Evolutionary conservation across 2,329 filamentous ascomycete genomes (phyloP), one percentile per base, ranked within the genome.

Genomic region (Coniochaeta sp.): DNA sequence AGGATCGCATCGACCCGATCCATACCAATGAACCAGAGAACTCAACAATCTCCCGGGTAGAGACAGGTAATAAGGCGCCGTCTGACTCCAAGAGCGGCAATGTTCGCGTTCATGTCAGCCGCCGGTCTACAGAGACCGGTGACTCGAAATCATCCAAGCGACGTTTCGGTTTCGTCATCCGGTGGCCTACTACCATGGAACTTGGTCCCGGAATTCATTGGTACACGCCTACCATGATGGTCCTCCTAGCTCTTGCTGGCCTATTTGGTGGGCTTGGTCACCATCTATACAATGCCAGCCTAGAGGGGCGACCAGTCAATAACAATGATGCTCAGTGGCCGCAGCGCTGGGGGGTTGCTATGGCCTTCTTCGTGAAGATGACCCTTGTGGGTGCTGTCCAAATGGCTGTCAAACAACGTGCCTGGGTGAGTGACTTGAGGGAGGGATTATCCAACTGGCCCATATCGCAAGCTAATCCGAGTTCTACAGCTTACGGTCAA

Each of bases 331-430:
- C 59, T 4, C 59, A 62, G 42, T 64, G 62, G 62, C 62, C 62
- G 12, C 47, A 57, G 44, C 60, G 62, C n/a, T 62, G 28, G 19
- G 62, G 62, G 14, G 62, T 59, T 38, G 62, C 62, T 10, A 61
- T 64, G 19, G 56, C 62, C 4, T 64, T 64, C 52, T 64, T 64
- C 38, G 59, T 64, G 1, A 64, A 61, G 38, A 58, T 59, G 22
- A 47, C 55, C 12, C 57, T 64, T 32, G 44, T 62, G 3, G 55
- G 40, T 2, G 42, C 62, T 12, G 61, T 64, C 10, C 57, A 64
- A 24, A 62, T 62, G 10, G 61, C 62, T 22, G 62, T 62, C 38
- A 64, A 62, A 42, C 62, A 64, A 47, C 62, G 57, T 57, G 62
- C 59, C n/a, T 62, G 62, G 62, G 62, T 64, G 30, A 55, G 54